Evolutionary conservation across 23 red algal species (phyloP), one percentile per base, ranked within the genome.

Genomic region (Porphyridium purpureum): DNA sequence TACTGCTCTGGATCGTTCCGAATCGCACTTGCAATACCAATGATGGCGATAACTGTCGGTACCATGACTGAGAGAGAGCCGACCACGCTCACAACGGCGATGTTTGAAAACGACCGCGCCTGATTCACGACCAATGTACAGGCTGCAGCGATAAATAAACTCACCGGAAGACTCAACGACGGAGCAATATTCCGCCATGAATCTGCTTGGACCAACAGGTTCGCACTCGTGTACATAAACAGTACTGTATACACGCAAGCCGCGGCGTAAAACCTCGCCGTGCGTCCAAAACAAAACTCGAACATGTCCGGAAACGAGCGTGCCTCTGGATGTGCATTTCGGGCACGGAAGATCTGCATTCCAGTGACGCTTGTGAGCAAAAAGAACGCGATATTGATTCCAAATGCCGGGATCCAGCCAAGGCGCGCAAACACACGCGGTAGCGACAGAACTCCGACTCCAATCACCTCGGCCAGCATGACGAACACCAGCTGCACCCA

Each of bases 401-500:
- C 20, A 5, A 21, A 9, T 7, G 61, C 61, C 3, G 31, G 41
- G n/a, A 50, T 24, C 53, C 53, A 57, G 1, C 53, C 53, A 17
- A 57, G 14, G 17, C 24, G 24, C 49, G 47, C 41, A 25, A 51
- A 44, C 30, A 41, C 41, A 8, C 36, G 25, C 19, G 35, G 47
- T 20, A 66, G 44, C 21, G 61, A 15, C 49, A 66, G 31, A 26
- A 66, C 9, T 26, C 61, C 61, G 0, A 21, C 31, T 20, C 53
- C 53, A 24, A 57, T 15, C 24, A 57, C 3, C 15, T 57, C 53
- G 8, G 19, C 53, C 8, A 24, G 21, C 19, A 57, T 15, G 28
- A 57, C 27, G 29, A 35, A 24, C 32, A 24, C 32, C 19, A 57
- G 28, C 4, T 24, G 19, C 9, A 21, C 27, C 53, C 53, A 57